These are phyloP conservation scores for Cryptococcus neoformans DNA, from an alignment of 1,284 basidiomycete species.

Conservation along the genomic window DNA sequence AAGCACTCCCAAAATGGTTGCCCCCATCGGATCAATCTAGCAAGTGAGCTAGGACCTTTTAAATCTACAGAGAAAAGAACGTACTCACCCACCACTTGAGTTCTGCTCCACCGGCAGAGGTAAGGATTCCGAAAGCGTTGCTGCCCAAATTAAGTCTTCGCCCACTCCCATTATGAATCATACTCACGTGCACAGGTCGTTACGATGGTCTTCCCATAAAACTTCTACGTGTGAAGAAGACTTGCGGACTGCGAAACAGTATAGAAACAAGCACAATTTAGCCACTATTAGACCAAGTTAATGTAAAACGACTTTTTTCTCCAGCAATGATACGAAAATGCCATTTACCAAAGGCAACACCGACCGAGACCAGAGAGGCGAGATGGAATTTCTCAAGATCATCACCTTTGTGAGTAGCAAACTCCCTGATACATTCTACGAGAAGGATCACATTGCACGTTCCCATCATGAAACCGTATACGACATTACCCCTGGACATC, in stretches of 20 bases:
- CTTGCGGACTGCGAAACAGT: constrained; percentile 73
- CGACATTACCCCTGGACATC: no score
- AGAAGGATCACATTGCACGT: constrained; percentile 41
- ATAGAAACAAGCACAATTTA: constrained; percentile 82
- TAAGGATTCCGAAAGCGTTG: constrained; percentile 67
- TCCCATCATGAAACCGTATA: constrained; percentile 35
- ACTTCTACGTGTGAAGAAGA: constrained; percentile 86
- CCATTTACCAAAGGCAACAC: constrained; percentile 66
- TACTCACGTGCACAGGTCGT: constrained; percentile 73
- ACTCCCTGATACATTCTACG: constrained; percentile 70
- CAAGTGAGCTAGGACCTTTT: no score
- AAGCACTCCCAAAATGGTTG: constrained; percentile 64
- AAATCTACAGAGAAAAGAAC: no score
- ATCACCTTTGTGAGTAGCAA: constrained; percentile 59
- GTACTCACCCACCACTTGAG: constrained; percentile 47
- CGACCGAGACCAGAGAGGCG: constrained; percentile 77
- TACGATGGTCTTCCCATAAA: constrained; percentile 93
- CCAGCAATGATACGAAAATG: no score
- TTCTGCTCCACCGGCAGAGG: constrained; percentile 87
- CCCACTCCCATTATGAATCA: not conserved
- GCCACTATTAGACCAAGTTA: constrained; percentile 55
- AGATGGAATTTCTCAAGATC: constrained; percentile 71
- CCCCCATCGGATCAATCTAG: constrained; percentile 46
- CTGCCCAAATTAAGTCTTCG: constrained; percentile 30
- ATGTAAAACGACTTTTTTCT: no score